Percentiles rank a stretch among this genome's conserved stretches.
Conservation (phyloP, 2,329 filamentous ascomycete genomes). For the Colletotrichum camelliae region DNA sequence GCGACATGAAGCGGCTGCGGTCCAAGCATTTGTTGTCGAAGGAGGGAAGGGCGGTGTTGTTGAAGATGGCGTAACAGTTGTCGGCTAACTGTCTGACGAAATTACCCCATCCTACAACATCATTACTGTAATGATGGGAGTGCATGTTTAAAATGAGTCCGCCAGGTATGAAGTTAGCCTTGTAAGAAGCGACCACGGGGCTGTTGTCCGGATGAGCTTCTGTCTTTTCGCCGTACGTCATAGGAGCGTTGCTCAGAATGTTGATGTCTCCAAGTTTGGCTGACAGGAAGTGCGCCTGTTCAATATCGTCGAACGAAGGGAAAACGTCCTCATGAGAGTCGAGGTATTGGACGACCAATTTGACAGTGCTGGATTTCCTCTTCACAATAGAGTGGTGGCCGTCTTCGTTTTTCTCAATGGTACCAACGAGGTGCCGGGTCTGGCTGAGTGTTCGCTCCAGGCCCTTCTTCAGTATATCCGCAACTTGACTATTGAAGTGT, state of each 20-base stretch:
- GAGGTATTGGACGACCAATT: slow-evolving; percentile 40
- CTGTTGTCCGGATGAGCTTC: slow-evolving; percentile 38
- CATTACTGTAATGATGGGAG: slow-evolving; percentile 47
- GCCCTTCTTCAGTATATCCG: slow-evolving; percentile 34
- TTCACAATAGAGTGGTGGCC: slow-evolving; percentile 42
- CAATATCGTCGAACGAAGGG: slow-evolving; percentile 40
- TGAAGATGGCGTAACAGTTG: slow-evolving; percentile 41
- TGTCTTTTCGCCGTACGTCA: slow-evolving; percentile 45
- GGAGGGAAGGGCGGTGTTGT: slow-evolving; percentile 31
- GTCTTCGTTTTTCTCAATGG: slow-evolving; percentile 40
- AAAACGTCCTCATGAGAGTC: slow-evolving; percentile 27
- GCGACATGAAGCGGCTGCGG: slow-evolving; percentile 35
- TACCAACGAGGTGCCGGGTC: slow-evolving; percentile 40
- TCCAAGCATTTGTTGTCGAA: slow-evolving; percentile 42
- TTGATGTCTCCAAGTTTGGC: slow-evolving; percentile 37
- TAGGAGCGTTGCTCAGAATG: slow-evolving; percentile 37
- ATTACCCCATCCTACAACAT: slow-evolving; percentile 45
- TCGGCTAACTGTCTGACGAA: slow-evolving; percentile 46
- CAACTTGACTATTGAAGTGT: slow-evolving; percentile 13
- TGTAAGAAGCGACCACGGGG: slow-evolving; percentile 41
- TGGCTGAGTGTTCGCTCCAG: slow-evolving; percentile 42
- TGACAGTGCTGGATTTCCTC: slow-evolving; percentile 36
- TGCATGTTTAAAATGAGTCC: slow-evolving; percentile 47
- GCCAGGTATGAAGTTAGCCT: slow-evolving; percentile 46
- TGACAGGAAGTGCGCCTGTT: slow-evolving; percentile 37